A percentile compares a stretch with the other conserved stretches of the same genome.
Evolutionary conservation across 768 basidiomycete species (phyloP).

Genomic region (Coprinopsis sp.): DNA sequence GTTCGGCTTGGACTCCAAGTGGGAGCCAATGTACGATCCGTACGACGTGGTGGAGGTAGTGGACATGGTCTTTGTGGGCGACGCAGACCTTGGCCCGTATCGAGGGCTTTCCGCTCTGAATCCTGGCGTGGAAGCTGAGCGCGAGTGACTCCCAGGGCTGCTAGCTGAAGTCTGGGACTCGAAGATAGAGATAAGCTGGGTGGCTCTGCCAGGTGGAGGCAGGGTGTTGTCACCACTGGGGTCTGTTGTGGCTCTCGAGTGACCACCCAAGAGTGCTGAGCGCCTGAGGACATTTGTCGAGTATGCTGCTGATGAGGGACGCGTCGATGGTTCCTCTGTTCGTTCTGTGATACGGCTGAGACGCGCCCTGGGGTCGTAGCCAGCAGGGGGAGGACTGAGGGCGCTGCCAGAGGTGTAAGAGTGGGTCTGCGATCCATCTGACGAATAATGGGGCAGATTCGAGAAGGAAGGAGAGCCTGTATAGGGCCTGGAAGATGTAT

Average conservation of each 20-base stretch:
- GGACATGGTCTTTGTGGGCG: constrained; percentile 42
- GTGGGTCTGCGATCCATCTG: constrained; percentile 36
- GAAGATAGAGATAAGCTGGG: constrained; percentile 71
- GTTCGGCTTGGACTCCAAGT: constrained; percentile 14
- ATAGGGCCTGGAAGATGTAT: constrained; percentile 38
- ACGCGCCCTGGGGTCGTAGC: constrained; percentile 17
- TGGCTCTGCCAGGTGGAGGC: constrained; percentile 55
- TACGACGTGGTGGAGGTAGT: constrained; percentile 31
- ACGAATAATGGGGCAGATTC: constrained; percentile 23
- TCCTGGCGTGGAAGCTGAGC: constrained; percentile 50
- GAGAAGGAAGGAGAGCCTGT: constrained; percentile 45
- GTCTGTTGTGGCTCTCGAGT: constrained; percentile 58
- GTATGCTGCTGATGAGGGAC: constrained; percentile 48
- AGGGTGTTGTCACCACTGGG: constrained; percentile 40
- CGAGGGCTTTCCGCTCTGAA: constrained; percentile 37
- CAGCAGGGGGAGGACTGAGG: constrained; percentile 19
- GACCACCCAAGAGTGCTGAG: constrained; percentile 38
- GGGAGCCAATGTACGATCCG: constrained; percentile 13
- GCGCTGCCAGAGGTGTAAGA: constrained; percentile 14
- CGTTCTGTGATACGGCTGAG: constrained; percentile 77
- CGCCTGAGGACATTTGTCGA: constrained; percentile 32
- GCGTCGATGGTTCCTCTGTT: constrained; percentile 56
- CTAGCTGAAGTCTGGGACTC: constrained; percentile 34
- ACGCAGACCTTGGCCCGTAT: constrained; percentile 40
- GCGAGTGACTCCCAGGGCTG: constrained; percentile 38